These are phyloP conservation scores for Phytophthora citricola DNA, from an alignment of 352 stramenopile genomes.

Conservation along the genomic window DNA sequence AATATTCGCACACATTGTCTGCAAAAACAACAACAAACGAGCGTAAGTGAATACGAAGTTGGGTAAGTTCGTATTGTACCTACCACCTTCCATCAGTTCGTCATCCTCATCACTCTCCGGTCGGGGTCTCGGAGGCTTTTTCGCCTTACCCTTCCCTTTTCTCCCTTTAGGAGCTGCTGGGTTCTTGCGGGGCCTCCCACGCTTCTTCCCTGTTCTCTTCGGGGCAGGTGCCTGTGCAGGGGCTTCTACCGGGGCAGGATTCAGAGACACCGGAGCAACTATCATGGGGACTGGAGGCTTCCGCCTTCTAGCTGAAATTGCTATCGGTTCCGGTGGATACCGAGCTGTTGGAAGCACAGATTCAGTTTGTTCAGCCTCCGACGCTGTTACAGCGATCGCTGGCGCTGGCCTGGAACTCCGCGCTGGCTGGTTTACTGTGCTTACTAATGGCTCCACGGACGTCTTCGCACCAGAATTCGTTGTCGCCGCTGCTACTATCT, in stretches of 20 bases:
- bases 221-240: conserved; percentile 3
- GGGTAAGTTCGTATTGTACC: conserved; percentile 6
- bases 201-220: conserved; percentile 40
- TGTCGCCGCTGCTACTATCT: background rate
- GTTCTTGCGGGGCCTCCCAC: conserved; percentile 26
- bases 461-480: background rate
- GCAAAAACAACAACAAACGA: conserved; percentile 7
- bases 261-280: conserved; percentile 9
- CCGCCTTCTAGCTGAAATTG: conserved; percentile 5
- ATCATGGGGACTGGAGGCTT: background rate
- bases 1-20: conserved; percentile 18
- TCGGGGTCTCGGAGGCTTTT: conserved; percentile 9
- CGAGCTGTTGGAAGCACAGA: background rate
- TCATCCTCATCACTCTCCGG: conserved; percentile 10
- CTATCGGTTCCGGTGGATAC: background rate
- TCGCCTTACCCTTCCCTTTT: conserved; percentile 32
- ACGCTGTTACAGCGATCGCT: background rate
- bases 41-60: conserved; percentile 6
- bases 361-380: background rate
- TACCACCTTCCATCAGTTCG: conserved; percentile 18
- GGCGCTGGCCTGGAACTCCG: background rate
- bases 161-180: conserved; percentile 4
- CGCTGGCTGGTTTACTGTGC: background rate
- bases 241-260: conserved; percentile 1
- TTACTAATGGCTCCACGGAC: background rate